Percentiles rank a stretch among this genome's conserved stretches.
phyloP scores from a whole-genome alignment of 164 flowering plant genomes.

The Dillenia suffruticosa region DNA sequence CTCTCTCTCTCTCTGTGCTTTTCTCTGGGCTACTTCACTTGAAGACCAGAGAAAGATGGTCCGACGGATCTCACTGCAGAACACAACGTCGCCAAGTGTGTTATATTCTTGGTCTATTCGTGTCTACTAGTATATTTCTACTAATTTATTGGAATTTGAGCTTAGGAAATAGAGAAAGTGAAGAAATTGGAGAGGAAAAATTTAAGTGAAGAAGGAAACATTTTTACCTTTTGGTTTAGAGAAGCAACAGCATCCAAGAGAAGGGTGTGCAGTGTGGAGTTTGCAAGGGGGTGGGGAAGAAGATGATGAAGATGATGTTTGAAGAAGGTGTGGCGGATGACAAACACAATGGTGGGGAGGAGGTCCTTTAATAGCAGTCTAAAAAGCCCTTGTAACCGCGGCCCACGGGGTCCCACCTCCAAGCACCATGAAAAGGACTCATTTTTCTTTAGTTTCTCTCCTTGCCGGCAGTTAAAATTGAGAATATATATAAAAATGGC shows the following conservation, averaged over 20 bases:
- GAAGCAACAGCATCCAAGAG: constrained; percentile 3
- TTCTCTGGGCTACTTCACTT: too few relatives aligned
- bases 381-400: constrained; percentile 25
- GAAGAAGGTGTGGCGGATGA: constrained; percentile 21
- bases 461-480: too few relatives aligned
- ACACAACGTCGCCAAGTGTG: background rate
- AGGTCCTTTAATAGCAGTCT: constrained; percentile 38
- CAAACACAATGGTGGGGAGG: constrained; percentile 9
- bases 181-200: background rate
- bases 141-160: too few relatives aligned
- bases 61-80: background rate
- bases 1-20: too few relatives aligned
- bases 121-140: too few relatives aligned
- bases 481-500: too few relatives aligned
- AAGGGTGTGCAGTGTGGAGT: background rate
- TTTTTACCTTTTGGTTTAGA: constrained; percentile 3
- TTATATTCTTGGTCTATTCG: background rate
- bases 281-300: background rate
- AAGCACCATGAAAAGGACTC: too few relatives aligned
- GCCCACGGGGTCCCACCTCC: constrained; percentile 29
- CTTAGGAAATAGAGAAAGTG: background rate
- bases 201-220: background rate
- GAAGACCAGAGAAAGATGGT: background rate
- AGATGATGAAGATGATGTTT: constrained; percentile 12
- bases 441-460: too few relatives aligned